Conservation (phyloP, 179 eudicot species). For the Nepenthes alata region DNA sequence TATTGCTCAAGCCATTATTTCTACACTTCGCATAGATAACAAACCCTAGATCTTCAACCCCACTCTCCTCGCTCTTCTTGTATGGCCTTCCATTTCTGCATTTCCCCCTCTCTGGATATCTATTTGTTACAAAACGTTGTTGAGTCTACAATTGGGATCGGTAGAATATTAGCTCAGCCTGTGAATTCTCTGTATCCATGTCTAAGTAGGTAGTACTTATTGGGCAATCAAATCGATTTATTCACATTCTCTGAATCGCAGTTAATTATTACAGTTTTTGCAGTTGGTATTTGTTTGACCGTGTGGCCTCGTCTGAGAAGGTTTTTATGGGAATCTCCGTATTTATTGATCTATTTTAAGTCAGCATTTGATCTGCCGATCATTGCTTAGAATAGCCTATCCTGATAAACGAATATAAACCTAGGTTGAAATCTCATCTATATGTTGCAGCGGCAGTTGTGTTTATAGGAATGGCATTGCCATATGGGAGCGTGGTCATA, state of each 20-base stretch:
- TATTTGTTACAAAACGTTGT: too few relatives aligned
- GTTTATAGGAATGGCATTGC: constrained; percentile 34
- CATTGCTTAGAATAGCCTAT: not conserved
- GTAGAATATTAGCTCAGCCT: too few relatives aligned
- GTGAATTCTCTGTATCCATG: too few relatives aligned
- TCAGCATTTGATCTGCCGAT: constrained; percentile 1
- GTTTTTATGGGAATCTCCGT: not conserved
- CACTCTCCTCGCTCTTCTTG: not conserved
- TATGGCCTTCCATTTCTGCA: not conserved
- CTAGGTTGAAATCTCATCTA: not conserved
- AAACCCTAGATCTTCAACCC: not conserved
- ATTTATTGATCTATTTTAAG: not conserved
- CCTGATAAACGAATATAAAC: not conserved
- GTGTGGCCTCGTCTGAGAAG: not conserved
- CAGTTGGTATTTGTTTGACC: too few relatives aligned
- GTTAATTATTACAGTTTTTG: too few relatives aligned
- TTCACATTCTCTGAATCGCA: too few relatives aligned
- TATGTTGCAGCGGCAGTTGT: constrained; percentile 4
- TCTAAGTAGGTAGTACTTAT: too few relatives aligned
- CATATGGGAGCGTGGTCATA: constrained; percentile 27
- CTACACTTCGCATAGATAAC: too few relatives aligned
- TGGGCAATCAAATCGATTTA: too few relatives aligned
- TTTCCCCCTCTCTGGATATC: not conserved
- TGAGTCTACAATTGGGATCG: too few relatives aligned
- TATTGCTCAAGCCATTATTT: not conserved